A percentile compares a stretch with the other conserved stretches of the same genome.
Conservation (phyloP, 1,284 basidiomycete species). For the Pseudozyma pruni region DNA sequence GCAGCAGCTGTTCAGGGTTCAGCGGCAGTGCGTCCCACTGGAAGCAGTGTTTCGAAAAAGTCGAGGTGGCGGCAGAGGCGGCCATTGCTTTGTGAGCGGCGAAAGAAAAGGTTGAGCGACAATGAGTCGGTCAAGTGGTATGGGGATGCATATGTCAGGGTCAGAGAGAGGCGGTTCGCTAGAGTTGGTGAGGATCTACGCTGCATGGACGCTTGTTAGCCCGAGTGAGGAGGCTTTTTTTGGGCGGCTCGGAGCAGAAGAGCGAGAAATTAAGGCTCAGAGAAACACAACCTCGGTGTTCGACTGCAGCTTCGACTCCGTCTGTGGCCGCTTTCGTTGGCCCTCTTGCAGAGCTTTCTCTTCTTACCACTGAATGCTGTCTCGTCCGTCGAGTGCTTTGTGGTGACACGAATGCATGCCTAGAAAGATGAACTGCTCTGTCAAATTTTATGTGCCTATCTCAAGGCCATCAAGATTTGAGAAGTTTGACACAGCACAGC, state of each 20-base stretch:
- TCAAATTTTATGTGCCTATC: too few species aligned
- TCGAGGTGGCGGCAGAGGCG: background rate
- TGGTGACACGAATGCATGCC: too few species aligned
- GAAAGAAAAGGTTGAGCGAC: background rate
- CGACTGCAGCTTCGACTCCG: background rate
- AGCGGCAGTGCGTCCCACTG: conserved; percentile 1
- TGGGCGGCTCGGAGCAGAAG: conserved; percentile 2
- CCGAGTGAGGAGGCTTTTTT: too few species aligned
- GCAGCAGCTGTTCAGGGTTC: too few species aligned
- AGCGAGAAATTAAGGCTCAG: conserved; percentile 29
- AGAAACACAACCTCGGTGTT: conserved; percentile 34
- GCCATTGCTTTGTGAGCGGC: background rate
- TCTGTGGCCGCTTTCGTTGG: background rate
- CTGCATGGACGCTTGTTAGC: background rate
- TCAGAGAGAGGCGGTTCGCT: background rate
- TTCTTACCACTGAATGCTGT: too few species aligned
- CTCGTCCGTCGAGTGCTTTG: too few species aligned
- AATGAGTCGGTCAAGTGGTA: background rate
- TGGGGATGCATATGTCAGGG: background rate
- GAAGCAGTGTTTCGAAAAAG: too few species aligned
- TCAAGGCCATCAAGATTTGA: too few species aligned
- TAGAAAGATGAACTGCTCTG: too few species aligned
- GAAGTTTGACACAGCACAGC: too few species aligned
- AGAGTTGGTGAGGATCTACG: background rate
- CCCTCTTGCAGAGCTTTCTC: too few species aligned